These are phyloP conservation scores for Candida tallmaniae DNA, from an alignment of 805 yeast genomes.

Conservation along the genomic window DNA sequence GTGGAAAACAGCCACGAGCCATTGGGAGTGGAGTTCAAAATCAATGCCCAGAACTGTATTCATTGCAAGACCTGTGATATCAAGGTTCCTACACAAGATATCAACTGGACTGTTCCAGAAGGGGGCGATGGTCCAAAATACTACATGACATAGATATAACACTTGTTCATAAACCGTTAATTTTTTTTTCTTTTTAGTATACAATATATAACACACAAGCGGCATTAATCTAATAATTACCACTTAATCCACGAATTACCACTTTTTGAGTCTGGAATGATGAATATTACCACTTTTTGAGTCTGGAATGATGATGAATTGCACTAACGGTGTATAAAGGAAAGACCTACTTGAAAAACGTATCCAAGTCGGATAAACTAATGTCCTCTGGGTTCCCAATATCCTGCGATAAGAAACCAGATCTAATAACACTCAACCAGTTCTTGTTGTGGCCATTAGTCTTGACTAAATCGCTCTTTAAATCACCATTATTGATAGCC, in stretches of 20 bases:
- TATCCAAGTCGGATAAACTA: conserved; percentile 60
- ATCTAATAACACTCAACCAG: conserved; percentile 71
- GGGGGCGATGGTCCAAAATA: conserved; percentile 99
- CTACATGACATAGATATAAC: conserved; percentile 54
- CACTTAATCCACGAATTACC: too few species aligned
- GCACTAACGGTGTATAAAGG: too few species aligned
- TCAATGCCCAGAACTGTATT: conserved; percentile 95
- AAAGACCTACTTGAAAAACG: conserved; percentile 21
- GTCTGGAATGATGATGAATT: too few species aligned
- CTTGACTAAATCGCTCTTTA: conserved; percentile 10
- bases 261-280: too few species aligned
- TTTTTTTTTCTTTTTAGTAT: conserved; percentile 11
- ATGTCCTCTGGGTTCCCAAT: conserved; percentile 77
- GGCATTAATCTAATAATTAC: conserved; percentile 2
- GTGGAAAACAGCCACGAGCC: conserved; percentile 56
- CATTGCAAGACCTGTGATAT: conserved; percentile 99
- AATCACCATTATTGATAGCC: conserved; percentile 35
- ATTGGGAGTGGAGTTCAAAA: conserved; percentile 78
- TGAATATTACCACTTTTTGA: too few species aligned
- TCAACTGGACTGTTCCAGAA: conserved; percentile 96
- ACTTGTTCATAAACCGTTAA: not conserved
- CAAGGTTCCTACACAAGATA: conserved; percentile 92
- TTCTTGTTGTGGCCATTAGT: conserved; percentile 35
- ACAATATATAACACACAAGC: conserved; percentile 14
- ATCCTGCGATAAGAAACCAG: conserved; percentile 74